These are phyloP conservation scores for Sporothrix euskadiensis DNA, from an alignment of 2,329 filamentous ascomycete genomes.

Conservation along the genomic window DNA sequence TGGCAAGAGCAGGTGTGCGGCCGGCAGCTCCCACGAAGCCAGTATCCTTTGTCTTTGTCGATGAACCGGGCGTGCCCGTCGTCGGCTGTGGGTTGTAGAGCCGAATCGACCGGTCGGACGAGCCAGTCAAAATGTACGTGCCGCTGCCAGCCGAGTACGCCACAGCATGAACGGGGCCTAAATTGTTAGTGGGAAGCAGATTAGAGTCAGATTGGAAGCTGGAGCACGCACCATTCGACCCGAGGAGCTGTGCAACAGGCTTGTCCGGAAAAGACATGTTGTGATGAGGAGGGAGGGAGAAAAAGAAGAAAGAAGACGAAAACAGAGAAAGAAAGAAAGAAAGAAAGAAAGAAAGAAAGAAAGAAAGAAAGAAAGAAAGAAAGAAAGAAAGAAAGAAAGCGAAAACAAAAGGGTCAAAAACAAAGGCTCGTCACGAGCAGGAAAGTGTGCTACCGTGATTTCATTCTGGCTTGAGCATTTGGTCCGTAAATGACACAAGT, in stretches of 20 bases:
- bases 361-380: not conserved
- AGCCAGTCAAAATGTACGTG: constrained; percentile 81
- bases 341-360: not conserved
- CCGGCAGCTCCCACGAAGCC: constrained; percentile 30
- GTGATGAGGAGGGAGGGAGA: not conserved
- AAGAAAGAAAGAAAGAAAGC: not conserved
- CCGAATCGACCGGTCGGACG: constrained; percentile 78
- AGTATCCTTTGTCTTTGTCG: constrained; percentile 15
- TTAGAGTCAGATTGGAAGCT: not conserved
- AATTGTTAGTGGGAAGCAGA: constrained; percentile 43
- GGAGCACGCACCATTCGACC: constrained; percentile 55
- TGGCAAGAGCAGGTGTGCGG: constrained; percentile 40
- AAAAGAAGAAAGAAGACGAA: not conserved
- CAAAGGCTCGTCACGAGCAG: constrained; percentile 13
- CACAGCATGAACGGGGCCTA: constrained; percentile 68
- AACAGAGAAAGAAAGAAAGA: not conserved
- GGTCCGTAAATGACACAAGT: no score
- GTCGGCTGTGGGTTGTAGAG: constrained; percentile 75
- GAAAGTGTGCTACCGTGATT: constrained; percentile 6
- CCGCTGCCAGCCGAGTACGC: constrained; percentile 71
- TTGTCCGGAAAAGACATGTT: constrained; percentile 50
- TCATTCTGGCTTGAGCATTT: not conserved
- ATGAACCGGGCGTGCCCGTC: constrained; percentile 34
- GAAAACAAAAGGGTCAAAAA: not conserved
- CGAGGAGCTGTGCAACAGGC: constrained; percentile 57